Percentiles rank a stretch among this genome's conserved stretches.
These are phyloP conservation scores for Verticillium nubilum DNA, from an alignment of 2,329 filamentous ascomycete genomes.

Conservation along the genomic window DNA sequence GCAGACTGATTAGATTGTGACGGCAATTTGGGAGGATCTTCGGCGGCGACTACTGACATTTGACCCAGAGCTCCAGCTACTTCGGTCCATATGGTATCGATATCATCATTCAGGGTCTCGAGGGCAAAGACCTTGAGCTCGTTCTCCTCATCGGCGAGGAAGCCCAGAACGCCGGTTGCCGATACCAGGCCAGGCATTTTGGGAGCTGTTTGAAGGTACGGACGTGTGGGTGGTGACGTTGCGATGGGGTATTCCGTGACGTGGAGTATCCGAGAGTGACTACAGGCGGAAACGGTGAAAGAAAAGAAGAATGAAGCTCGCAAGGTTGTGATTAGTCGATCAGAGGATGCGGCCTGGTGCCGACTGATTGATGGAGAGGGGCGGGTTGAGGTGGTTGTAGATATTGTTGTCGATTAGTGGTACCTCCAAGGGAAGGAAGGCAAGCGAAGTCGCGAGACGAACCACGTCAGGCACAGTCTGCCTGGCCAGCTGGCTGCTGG, in stretches of 20 bases:
- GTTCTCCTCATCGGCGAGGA: slow-evolving; percentile 88
- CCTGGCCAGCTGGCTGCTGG: neutral
- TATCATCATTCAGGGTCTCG: slow-evolving; percentile 91
- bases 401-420: slow-evolving; percentile 1
- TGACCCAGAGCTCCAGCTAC: slow-evolving; percentile 87
- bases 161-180: slow-evolving; percentile 90
- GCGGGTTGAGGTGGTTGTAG: neutral
- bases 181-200: slow-evolving; percentile 90
- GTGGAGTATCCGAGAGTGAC: neutral
- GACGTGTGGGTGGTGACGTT: neutral
- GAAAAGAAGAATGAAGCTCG: neutral
- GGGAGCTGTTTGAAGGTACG: neutral
- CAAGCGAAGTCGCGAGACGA: slow-evolving; percentile 3
- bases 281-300: neutral
- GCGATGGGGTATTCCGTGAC: neutral
- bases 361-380: neutral
- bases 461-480: slow-evolving; percentile 38
- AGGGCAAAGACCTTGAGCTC: slow-evolving; percentile 94
- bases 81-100: slow-evolving; percentile 96
- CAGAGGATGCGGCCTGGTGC: neutral
- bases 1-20: slow-evolving; percentile 11
- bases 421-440: neutral
- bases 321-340: neutral
- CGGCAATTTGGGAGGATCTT: neutral
- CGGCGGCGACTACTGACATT: slow-evolving; percentile 56